These are phyloP conservation scores for Cutaneotrichosporon sp. DNA, from an alignment of 1,284 basidiomycete species.

Conservation along the genomic window DNA sequence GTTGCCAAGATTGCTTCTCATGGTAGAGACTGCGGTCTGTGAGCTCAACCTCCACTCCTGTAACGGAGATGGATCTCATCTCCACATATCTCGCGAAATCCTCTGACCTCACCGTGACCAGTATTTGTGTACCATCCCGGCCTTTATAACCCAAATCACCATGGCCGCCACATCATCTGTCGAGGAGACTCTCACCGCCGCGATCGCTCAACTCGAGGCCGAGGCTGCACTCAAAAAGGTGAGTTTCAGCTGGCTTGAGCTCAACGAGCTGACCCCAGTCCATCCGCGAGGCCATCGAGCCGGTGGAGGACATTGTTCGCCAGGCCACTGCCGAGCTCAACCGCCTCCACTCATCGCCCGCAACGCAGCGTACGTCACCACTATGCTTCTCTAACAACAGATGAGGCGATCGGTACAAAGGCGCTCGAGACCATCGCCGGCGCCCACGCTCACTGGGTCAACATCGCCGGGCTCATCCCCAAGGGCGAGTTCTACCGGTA, in stretches of 20 bases:
- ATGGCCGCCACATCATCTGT: conserved; percentile 23
- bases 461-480: conserved; percentile 46
- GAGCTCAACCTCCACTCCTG: not conserved
- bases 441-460: conserved; percentile 39
- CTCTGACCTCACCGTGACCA: not conserved
- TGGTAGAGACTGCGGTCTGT: not conserved
- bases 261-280: conserved; percentile 27
- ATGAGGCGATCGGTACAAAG: conserved; percentile 39
- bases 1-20: not conserved
- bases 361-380: conserved; percentile 39
- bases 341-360: conserved; percentile 45
- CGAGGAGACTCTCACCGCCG: conserved; percentile 35
- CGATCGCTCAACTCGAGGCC: conserved; percentile 46
- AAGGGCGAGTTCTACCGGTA: conserved; percentile 50
- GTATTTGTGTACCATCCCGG: not conserved
- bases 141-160: conserved; percentile 2
- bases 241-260: not conserved
- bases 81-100: not conserved
- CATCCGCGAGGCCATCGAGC: conserved; percentile 49
- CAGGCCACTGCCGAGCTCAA: conserved; percentile 47
- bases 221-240: conserved; percentile 51
- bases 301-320: conserved; percentile 46
- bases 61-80: not conserved
- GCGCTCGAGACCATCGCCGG: conserved; percentile 38
- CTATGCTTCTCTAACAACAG: conserved; percentile 25